These are phyloP conservation scores for Pleurotus giganteus DNA, from an alignment of 768 basidiomycete genomes.

Conservation along the genomic window DNA sequence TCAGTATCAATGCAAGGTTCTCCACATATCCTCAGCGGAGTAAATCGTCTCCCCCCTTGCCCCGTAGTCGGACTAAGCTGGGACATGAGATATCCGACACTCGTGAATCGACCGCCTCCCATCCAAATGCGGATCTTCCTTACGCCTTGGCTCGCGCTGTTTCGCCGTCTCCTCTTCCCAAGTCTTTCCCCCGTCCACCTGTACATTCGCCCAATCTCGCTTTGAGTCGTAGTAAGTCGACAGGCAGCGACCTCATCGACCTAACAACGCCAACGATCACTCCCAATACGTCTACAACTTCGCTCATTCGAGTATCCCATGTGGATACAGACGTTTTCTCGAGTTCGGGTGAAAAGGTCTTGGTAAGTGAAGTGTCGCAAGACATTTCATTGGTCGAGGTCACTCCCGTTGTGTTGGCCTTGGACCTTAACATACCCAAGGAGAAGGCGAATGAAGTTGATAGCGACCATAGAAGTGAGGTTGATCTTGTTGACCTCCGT, in stretches of 20 bases:
- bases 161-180: neutral
- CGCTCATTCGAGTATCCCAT: neutral
- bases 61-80: conserved; percentile 4
- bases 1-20: conserved; percentile 5
- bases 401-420: neutral
- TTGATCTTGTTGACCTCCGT: conserved; percentile 4
- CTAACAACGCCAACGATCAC: conserved; percentile 4
- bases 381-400: neutral
- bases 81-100: conserved; percentile 2
- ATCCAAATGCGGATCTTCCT: neutral
- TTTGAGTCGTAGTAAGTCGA: conserved; percentile 6
- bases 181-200: neutral
- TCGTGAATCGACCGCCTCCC: neutral
- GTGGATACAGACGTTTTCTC: neutral
- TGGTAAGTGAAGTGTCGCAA: neutral
- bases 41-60: conserved; percentile 5
- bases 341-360: neutral
- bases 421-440: neutral
- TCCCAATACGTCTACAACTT: neutral
- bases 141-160: neutral
- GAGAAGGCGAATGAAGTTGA: neutral
- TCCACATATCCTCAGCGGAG: conserved; percentile 7
- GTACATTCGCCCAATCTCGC: neutral
- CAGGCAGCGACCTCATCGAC: conserved; percentile 7
- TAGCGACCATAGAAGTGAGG: neutral